phyloP scores from a whole-genome alignment of 164 flowering plant species.

The Annona cherimola region DNA sequence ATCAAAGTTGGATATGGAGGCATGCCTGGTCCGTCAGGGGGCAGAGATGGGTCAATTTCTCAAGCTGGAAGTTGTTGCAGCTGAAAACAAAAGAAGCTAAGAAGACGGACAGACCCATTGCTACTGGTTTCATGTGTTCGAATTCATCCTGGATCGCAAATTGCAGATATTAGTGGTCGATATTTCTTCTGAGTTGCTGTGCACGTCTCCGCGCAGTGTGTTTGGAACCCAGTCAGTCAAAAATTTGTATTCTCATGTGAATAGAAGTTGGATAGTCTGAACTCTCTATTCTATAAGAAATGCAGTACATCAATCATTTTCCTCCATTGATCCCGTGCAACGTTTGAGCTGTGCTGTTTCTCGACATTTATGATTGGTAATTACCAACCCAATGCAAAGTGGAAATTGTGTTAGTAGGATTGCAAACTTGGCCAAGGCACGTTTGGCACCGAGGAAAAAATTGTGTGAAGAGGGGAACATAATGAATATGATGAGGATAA shows the following conservation, averaged over 20 bases:
- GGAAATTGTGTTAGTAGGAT: no score
- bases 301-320: no score
- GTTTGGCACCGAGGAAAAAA: no score
- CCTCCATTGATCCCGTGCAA: no score
- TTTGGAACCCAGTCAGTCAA: background rate
- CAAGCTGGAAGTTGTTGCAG: constrained; percentile 84
- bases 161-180: background rate
- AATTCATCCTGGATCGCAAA: background rate
- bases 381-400: no score
- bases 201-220: background rate
- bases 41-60: constrained; percentile 64
- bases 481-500: no score
- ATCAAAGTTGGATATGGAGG: constrained; percentile 91
- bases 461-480: no score
- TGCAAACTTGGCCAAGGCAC: no score
- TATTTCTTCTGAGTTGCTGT: background rate
- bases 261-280: background rate
- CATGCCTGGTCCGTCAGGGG: constrained; percentile 77
- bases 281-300: background rate
- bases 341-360: no score
- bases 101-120: background rate
- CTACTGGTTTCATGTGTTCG: background rate
- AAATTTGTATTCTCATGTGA: background rate
- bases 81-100: constrained; percentile 23
- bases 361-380: no score